phyloP scores from a whole-genome alignment of 2,329 filamentous ascomycete species.

The Fusarium tanahbumbuense region DNA sequence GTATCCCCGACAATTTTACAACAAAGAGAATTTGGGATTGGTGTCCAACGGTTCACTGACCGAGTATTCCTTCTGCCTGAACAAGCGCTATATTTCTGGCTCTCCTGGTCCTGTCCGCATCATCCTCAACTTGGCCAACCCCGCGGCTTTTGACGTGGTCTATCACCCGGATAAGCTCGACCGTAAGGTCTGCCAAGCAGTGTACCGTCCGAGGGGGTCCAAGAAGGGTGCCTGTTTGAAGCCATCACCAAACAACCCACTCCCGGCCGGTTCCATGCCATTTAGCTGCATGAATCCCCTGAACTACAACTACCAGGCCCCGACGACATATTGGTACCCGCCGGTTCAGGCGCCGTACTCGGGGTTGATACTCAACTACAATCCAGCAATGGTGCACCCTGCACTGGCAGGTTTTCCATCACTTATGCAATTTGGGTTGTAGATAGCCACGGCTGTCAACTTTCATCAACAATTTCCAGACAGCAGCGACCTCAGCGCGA shows the following conservation, averaged over 20 bases:
- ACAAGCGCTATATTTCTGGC: constrained; percentile 2
- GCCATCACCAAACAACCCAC: not conserved
- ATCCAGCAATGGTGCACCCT: not conserved
- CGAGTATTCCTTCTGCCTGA: constrained; percentile 25
- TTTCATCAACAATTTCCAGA: too few species aligned
- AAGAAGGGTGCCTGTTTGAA: not conserved
- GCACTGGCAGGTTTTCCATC: not conserved
- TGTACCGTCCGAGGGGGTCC: constrained; percentile 25
- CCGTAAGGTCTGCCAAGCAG: not conserved
- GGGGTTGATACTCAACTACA: not conserved
- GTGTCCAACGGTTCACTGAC: constrained; percentile 6
- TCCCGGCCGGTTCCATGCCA: not conserved
- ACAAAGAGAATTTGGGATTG: constrained; percentile 9
- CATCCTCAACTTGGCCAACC: not conserved
- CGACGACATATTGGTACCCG: not conserved
- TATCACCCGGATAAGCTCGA: constrained; percentile 1
- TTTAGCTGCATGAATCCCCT: not conserved
- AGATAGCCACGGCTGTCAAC: too few species aligned
- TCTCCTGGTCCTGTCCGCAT: constrained; percentile 19
- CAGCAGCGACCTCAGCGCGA: not conserved
- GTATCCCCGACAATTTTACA: constrained; percentile 12
- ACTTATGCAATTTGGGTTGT: not conserved
- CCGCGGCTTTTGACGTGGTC: constrained; percentile 1
- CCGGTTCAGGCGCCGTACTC: not conserved
- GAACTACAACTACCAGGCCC: not conserved